A percentile compares a stretch with the other conserved stretches of the same genome.
These are phyloP conservation scores for Rhodofomes roseus DNA, from an alignment of 1,284 basidiomycete species.

Conservation along the genomic window DNA sequence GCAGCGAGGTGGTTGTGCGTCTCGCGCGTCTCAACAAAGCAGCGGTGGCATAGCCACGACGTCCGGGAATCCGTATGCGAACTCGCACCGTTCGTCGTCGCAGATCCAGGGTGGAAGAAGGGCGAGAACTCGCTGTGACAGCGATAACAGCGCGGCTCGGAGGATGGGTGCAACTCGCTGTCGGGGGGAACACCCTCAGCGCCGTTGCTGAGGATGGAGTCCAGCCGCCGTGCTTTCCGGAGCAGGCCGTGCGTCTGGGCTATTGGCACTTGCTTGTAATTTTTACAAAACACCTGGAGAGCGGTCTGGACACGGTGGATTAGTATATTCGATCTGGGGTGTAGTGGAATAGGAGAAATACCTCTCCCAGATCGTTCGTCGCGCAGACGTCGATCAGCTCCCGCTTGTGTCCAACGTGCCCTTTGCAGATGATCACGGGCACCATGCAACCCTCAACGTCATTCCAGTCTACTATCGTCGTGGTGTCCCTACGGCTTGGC, in stretches of 20 bases:
- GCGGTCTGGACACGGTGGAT: constrained; percentile 56
- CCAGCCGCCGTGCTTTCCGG: constrained; percentile 81
- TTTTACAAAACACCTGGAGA: constrained; percentile 78
- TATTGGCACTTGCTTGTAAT: constrained; percentile 77
- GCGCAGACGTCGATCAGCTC: constrained; percentile 82
- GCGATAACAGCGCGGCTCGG: constrained; percentile 31
- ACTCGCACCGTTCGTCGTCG: constrained; percentile 7
- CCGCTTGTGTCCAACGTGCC: constrained; percentile 67
- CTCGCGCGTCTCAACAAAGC: constrained; percentile 37
- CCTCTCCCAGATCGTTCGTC: constrained; percentile 78
- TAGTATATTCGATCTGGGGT: background rate
- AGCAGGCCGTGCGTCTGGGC: constrained; percentile 76
- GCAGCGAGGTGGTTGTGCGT: constrained; percentile 18
- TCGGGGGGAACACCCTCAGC: constrained; percentile 13
- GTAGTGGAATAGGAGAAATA: constrained; percentile 27
- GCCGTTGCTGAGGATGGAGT: constrained; percentile 48
- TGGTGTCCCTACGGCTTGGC: constrained; percentile 62
- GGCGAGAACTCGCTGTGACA: constrained; percentile 40
- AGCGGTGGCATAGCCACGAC: constrained; percentile 59
- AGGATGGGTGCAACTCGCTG: constrained; percentile 4
- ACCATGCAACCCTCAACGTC: constrained; percentile 83
- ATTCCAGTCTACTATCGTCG: constrained; percentile 76
- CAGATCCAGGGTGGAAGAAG: constrained; percentile 32
- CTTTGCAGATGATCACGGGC: constrained; percentile 78
- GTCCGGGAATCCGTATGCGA: constrained; percentile 15